phyloP scores from a whole-genome alignment of 2,329 filamentous ascomycete genomes.

The Helotiales sp. region DNA sequence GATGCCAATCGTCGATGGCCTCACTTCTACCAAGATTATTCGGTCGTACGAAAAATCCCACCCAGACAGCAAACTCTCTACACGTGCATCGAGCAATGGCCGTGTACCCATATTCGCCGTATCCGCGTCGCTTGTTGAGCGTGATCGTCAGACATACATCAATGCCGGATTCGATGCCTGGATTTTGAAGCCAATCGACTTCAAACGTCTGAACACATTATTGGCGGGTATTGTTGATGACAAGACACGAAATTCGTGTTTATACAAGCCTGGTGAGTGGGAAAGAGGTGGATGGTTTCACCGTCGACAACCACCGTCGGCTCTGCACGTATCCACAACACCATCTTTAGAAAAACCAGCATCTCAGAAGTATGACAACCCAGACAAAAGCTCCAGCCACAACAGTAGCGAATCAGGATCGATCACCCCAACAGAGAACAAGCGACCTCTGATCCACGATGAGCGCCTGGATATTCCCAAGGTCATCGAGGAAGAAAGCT shows the following conservation, averaged over 20 bases:
- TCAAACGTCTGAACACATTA: constrained; percentile 72
- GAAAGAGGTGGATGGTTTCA: constrained; percentile 85
- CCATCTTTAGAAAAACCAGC: constrained; percentile 19
- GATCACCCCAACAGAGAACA: constrained; percentile 13
- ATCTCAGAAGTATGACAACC: background rate
- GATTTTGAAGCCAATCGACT: constrained; percentile 89
- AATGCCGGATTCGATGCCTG: constrained; percentile 85
- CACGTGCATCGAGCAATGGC: constrained; percentile 62
- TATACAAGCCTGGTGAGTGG: constrained; percentile 77
- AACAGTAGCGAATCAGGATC: constrained; percentile 31
- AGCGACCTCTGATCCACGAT: constrained; percentile 24
- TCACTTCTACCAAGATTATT: constrained; percentile 83
- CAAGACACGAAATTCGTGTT: constrained; percentile 59
- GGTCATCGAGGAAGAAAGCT: background rate
- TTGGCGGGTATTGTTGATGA: constrained; percentile 71
- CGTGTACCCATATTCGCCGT: constrained; percentile 85
- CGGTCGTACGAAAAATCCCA: constrained; percentile 68
- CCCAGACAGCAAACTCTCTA: constrained; percentile 57
- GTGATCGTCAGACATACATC: constrained; percentile 70
- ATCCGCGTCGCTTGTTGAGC: constrained; percentile 79
- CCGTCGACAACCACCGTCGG: constrained; percentile 18
- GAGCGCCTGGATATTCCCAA: constrained; percentile 19
- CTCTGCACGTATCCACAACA: constrained; percentile 10
- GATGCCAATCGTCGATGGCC: constrained; percentile 93
- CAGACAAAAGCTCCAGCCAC: constrained; percentile 8